A percentile compares a stretch with the other conserved stretches of the same genome.
Conservation (phyloP, 2,329 filamentous ascomycete species). For the Ophiosphaerella herpotricha region DNA sequence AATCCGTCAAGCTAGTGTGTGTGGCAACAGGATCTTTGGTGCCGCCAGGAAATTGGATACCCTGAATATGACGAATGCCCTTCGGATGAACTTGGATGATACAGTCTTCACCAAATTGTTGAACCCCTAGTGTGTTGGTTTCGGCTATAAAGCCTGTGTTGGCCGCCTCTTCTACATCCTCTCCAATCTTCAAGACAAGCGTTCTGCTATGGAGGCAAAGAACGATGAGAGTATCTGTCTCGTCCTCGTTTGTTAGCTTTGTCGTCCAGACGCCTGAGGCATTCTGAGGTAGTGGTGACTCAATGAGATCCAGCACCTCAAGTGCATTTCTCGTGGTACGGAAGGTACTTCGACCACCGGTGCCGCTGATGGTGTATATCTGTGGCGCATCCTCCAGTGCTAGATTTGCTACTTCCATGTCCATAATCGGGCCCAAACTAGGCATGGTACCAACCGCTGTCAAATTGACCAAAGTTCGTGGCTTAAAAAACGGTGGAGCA, state of each 20-base stretch:
- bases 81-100: constrained; percentile 95
- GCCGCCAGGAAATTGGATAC: constrained; percentile 49
- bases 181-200: constrained; percentile 90
- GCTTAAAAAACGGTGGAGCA: constrained; percentile 82
- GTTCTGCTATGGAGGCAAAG: constrained; percentile 90
- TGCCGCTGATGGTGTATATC: constrained; percentile 90
- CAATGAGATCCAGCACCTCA: constrained; percentile 93
- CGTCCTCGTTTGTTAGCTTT: constrained; percentile 78
- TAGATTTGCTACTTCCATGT: constrained; percentile 89
- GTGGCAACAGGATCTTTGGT: constrained; percentile 20
- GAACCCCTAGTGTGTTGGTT: constrained; percentile 87
- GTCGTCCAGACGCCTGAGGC: constrained; percentile 95
- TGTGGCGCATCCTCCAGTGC: constrained; percentile 93
- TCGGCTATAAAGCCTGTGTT: constrained; percentile 91
- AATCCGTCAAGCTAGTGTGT: constrained; percentile 78
- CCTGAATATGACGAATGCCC: constrained; percentile 88
- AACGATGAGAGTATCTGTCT: constrained; percentile 94
- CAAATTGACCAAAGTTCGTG: constrained; percentile 78
- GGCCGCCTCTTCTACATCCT: constrained; percentile 93
- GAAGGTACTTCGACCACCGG: constrained; percentile 86
- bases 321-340: constrained; percentile 90
- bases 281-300: constrained; percentile 86
- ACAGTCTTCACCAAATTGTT: constrained; percentile 91
- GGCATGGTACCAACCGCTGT: constrained; percentile 83
- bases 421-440: constrained; percentile 87